Conservation (phyloP, 1,284 basidiomycete species). For the Heterobasidion annosum region DNA sequence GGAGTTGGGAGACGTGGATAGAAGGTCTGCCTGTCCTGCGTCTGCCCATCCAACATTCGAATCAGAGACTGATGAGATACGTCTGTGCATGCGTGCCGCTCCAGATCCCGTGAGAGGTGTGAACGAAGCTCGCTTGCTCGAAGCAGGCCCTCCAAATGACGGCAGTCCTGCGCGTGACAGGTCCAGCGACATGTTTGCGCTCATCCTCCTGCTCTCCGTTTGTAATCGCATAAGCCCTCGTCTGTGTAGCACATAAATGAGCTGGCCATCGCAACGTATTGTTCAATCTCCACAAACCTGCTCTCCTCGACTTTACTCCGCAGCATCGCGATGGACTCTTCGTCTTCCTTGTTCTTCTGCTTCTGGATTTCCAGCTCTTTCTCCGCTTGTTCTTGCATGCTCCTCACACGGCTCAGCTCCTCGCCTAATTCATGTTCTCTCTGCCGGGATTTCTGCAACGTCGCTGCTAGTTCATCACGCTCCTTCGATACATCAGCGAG, state of each 20-base stretch:
- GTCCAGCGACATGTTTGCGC: constrained; percentile 44
- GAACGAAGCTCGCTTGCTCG: constrained; percentile 65
- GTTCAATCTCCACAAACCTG: constrained; percentile 37
- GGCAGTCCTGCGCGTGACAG: constrained; percentile 36
- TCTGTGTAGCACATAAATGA: constrained; percentile 25
- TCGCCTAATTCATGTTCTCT: constrained; percentile 53
- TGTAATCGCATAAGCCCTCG: constrained; percentile 89
- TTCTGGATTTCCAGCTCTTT: constrained; percentile 50
- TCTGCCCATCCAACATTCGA: constrained; percentile 21
- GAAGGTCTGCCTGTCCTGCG: constrained; percentile 9
- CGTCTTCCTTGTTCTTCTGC: constrained; percentile 63
- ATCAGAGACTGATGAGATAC: constrained; percentile 62
- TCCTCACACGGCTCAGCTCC: constrained; percentile 51
- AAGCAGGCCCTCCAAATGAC: constrained; percentile 30
- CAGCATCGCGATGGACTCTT: constrained; percentile 73
- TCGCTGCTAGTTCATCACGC: constrained; percentile 49
- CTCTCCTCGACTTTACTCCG: constrained; percentile 88
- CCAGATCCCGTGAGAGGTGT: constrained; percentile 52
- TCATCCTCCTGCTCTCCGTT: constrained; percentile 67
- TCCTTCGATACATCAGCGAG: constrained; percentile 55
- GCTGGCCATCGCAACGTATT: not conserved
- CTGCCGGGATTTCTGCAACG: constrained; percentile 38
- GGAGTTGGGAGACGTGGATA: constrained; percentile 17
- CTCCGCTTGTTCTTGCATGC: constrained; percentile 53
- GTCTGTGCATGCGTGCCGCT: constrained; percentile 41